A percentile compares a stretch with the other conserved stretches of the same genome.
phyloP scores from a whole-genome alignment of 805 yeast species.

The Nakazawaea sp. region DNA sequence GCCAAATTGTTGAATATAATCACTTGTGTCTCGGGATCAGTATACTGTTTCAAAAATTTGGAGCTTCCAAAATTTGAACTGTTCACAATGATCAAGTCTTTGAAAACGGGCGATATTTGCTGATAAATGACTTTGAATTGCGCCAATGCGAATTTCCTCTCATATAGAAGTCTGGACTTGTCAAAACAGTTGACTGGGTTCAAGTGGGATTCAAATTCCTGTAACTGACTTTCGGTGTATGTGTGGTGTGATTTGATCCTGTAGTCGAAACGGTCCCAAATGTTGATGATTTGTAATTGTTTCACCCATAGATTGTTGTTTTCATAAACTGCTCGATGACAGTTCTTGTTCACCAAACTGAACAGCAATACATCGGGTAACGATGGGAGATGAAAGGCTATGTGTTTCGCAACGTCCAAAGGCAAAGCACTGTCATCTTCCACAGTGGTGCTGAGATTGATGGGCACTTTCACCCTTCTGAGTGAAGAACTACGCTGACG shows the following conservation, averaged over 20 bases:
- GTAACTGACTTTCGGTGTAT: no score
- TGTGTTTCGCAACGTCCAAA: constrained; percentile 4
- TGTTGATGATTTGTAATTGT: constrained; percentile 15
- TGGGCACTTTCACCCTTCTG: no score
- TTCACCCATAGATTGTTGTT: constrained; percentile 19
- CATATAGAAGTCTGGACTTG: background rate
- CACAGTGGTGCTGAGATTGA: no score
- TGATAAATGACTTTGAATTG: constrained; percentile 21
- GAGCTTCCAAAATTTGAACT: constrained; percentile 25
- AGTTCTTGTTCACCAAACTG: constrained; percentile 19
- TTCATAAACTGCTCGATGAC: constrained; percentile 17
- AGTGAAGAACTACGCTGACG: no score
- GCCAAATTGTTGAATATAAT: constrained; percentile 22
- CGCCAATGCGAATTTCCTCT: background rate
- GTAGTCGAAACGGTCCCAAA: constrained; percentile 16
- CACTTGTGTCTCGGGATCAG: constrained; percentile 24
- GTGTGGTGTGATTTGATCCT: no score
- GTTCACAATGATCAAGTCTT: constrained; percentile 23
- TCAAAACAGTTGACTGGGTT: constrained; percentile 12
- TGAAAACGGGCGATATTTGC: constrained; percentile 22
- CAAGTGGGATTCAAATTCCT: no score
- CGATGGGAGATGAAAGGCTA: constrained; percentile 17
- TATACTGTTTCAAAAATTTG: constrained; percentile 21
- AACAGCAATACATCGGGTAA: constrained; percentile 21
- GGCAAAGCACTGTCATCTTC: no score